Evolutionary conservation across 1,139 yeast genomes (phyloP), one percentile per base, ranked within the genome.

Genomic region (Diutina sp.): DNA sequence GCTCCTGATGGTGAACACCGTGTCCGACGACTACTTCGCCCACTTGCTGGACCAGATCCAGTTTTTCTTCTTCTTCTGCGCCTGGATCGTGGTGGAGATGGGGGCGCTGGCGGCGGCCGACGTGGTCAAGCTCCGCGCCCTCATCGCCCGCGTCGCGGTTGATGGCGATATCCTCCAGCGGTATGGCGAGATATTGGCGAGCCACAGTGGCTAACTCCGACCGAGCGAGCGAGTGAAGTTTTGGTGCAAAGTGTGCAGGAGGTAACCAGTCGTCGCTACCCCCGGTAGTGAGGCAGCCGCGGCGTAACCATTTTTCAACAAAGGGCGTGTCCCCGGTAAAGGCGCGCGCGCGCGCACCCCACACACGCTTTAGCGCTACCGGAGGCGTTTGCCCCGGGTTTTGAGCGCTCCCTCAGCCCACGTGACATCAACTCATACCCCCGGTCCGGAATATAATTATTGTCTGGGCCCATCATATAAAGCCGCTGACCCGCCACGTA

Each of bases 21-120:
- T 72, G 8, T 62, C 67, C 64, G 85, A 81, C 63, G 75, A 82
- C 4, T 84, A 83, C 63, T 85, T 85, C 67, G 85, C 88, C 2
- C 83, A 83, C 63, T 72, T 85, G 38, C 81, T 87, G 29, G 90
- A 85, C 67, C 88, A 84, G 66, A 73, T 85, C 52, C 88, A 83
- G 62, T 78, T 83, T 60, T 77, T 79, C 58, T 79, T 82, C 55
- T 77, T 77, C 57, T 82, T 75, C 63, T 71, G 83, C 35, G 79
- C 80, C 0, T 64, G 80, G 8, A 68, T 82, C 60, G 67, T 81
- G 6, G n/a, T 32, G 7, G 11, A 38, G 11, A 50, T 50, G 53
- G 38, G 51, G 5, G 35, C 21, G 3, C 29, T 14, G 6, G 18
- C 12, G 48, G 48, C 16, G 7, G 41, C 41, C n/a, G 51, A 47